A percentile compares a stretch with the other conserved stretches of the same genome.
These are phyloP conservation scores for Acer campestre DNA, from an alignment of 345 rosid species.

Conservation along the genomic window DNA sequence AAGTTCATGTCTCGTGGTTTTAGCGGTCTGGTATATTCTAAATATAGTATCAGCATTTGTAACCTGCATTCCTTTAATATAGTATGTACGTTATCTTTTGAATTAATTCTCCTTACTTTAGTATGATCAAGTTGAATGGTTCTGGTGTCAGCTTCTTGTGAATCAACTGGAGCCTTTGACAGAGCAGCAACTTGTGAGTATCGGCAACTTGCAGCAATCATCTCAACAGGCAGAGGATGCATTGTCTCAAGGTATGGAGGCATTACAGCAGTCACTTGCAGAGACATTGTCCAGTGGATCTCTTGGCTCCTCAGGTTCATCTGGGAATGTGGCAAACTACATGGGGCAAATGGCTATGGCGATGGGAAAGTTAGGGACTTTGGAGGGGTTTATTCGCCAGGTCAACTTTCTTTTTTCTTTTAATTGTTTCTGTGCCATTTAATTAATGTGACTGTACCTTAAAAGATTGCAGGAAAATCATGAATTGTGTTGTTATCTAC, in stretches of 20 bases:
- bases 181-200: slow-evolving; percentile 80
- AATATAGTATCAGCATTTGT: neutral
- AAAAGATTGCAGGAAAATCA: neutral
- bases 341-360: slow-evolving; percentile 99
- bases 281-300: slow-evolving; percentile 91
- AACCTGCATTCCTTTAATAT: neutral
- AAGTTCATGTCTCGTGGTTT: neutral
- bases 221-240: slow-evolving; percentile 99
- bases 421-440: neutral
- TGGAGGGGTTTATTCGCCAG: slow-evolving; percentile 96
- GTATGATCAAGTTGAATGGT: slow-evolving; percentile 8
- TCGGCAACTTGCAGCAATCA: slow-evolving; percentile 87
- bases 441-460: neutral
- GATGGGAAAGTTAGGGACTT: slow-evolving; percentile 98
- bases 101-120: neutral
- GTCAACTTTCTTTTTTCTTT: slow-evolving; percentile 34
- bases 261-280: slow-evolving; percentile 89
- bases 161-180: slow-evolving; percentile 96
- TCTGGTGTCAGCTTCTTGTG: slow-evolving; percentile 69
- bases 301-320: slow-evolving; percentile 80
- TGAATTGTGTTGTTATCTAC: neutral
- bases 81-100: neutral
- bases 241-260: slow-evolving; percentile 99
- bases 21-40: neutral
- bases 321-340: slow-evolving; percentile 89